Base-by-base conservation (phyloP, 768 basidiomycete genomes). In the Leccinum boreale region DNA sequence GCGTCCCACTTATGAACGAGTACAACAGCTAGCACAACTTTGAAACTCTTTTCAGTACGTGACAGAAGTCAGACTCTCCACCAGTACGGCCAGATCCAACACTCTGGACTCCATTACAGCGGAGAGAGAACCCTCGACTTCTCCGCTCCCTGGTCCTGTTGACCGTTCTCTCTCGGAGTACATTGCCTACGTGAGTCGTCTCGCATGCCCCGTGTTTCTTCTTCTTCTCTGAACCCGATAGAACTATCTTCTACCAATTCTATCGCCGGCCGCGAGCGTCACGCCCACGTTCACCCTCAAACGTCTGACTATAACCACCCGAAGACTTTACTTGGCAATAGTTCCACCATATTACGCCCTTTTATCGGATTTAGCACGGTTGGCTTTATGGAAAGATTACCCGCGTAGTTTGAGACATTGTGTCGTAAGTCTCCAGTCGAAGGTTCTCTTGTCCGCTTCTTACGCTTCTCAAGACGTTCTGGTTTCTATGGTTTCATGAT, bases 401-500 rank as follows among this genome's bases (percentile, higher is more conserved):
- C 67, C 62, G 47, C 78, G 62, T 39, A 89, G 87, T 58, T 62
- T 75, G 12, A 52, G 69, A 10, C 79, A 79, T 56, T 89, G 86
- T 60, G 53, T 65, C 31, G 87, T 87, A 63, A 53, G 84, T 77
- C 31, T 21, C 28, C 36, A 53, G 19, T 15, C 36, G 10, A 46
- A 10, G 58, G 52, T n/a, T 36, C 42, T 19, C n/a, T 26, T 44
- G 48, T 53, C 45, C 14, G 15, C 33, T 46, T 48, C 24, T 63
- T 23, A 63, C 6, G 28, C 50, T 31, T 35, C 47, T 46, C 36
- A 59, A 87, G 87, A 56, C 75, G 1, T 89, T 80, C 61, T 89
- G 87, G 87, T 68, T 77, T 35, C 63, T 87, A 15, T 89, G 87
- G 87, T 81, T 81, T 68, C 64, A 81, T 52, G 77, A 86, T 62